These are phyloP conservation scores for Petasospora fabianii DNA, from an alignment of 1,139 yeast species.

Conservation along the genomic window DNA sequence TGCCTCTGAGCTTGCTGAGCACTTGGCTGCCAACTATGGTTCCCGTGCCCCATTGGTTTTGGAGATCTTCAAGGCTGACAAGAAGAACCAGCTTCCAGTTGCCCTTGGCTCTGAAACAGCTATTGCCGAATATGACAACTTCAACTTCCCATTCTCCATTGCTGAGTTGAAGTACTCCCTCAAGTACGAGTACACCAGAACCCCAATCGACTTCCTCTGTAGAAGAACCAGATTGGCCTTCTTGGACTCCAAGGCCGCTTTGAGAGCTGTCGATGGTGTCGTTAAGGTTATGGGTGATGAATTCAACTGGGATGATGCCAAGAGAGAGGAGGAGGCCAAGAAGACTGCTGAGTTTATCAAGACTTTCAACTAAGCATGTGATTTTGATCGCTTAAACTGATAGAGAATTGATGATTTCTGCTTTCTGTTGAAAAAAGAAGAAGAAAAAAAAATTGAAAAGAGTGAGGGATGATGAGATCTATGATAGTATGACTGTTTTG, in stretches of 20 bases:
- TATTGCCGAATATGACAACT: slow-evolving; percentile 36
- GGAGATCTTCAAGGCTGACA: slow-evolving; percentile 53
- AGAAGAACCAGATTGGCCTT: slow-evolving; percentile 94
- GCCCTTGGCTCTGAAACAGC: slow-evolving; percentile 46
- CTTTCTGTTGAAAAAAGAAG: background rate
- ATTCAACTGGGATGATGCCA: slow-evolving; percentile 65
- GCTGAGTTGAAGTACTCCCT: slow-evolving; percentile 87
- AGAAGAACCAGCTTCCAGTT: slow-evolving; percentile 57
- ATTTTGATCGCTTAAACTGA: background rate
- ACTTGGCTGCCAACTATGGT: slow-evolving; percentile 85
- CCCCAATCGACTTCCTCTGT: slow-evolving; percentile 86
- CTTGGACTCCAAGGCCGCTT: slow-evolving; percentile 83
- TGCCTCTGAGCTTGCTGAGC: slow-evolving; percentile 74
- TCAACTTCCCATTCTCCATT: slow-evolving; percentile 85
- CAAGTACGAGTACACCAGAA: slow-evolving; percentile 79
- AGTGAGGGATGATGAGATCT: too few species aligned
- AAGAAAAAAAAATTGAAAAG: background rate
- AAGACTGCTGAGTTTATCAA: slow-evolving; percentile 57
- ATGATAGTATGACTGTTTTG: too few species aligned
- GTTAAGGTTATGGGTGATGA: slow-evolving; percentile 82
- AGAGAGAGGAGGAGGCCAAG: slow-evolving; percentile 52
- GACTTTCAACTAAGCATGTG: slow-evolving; percentile 29
- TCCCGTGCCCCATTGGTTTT: slow-evolving; percentile 81
- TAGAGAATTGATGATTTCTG: slow-evolving; percentile 1
- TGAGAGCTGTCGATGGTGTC: slow-evolving; percentile 77